phyloP scores from a whole-genome alignment of 2,329 filamentous ascomycete species.

The Pyrenochaeta sp. region DNA sequence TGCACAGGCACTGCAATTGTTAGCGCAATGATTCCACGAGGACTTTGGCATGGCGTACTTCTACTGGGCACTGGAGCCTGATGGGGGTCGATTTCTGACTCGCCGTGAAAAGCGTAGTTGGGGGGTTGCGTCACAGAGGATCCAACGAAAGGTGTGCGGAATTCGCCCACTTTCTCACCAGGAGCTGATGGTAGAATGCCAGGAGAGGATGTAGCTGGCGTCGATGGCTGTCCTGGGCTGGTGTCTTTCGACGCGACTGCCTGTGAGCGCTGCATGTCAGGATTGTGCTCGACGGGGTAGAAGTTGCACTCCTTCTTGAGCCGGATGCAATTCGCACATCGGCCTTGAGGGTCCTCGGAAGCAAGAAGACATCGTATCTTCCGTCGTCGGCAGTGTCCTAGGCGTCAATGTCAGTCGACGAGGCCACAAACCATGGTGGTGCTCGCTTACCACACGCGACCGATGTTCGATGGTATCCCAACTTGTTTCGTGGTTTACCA shows the following conservation, averaged over 20 bases:
- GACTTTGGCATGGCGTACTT: conserved; percentile 27
- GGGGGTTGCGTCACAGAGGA: conserved; percentile 19
- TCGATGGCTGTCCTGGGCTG: conserved; percentile 50
- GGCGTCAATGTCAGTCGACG: conserved; percentile 24
- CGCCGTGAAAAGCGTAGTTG: conserved; percentile 34
- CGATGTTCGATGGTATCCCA: conserved; percentile 93
- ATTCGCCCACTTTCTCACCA: conserved; percentile 43
- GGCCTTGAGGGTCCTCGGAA: conserved; percentile 73
- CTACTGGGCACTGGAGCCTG: conserved; percentile 29
- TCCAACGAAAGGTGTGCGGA: conserved; percentile 34
- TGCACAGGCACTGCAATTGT: conserved; percentile 38
- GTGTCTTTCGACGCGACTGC: conserved; percentile 53
- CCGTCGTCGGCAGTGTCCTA: conserved; percentile 88
- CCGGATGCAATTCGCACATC: conserved; percentile 91
- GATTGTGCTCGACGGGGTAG: conserved; percentile 82
- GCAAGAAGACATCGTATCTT: conserved; percentile 92
- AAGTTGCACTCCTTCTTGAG: conserved; percentile 96
- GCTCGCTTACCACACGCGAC: conserved; percentile 87
- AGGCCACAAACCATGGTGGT: background rate
- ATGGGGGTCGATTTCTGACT: conserved; percentile 36
- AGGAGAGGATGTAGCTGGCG: conserved; percentile 60
- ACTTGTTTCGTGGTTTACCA: conserved; percentile 83
- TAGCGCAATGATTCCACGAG: conserved; percentile 14
- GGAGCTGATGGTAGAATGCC: conserved; percentile 31
- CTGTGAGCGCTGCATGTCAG: conserved; percentile 57